Evolutionary conservation across 768 basidiomycete species (phyloP), one percentile per base, ranked within the genome.

Genomic region (Melanogaster broomeanus): DNA sequence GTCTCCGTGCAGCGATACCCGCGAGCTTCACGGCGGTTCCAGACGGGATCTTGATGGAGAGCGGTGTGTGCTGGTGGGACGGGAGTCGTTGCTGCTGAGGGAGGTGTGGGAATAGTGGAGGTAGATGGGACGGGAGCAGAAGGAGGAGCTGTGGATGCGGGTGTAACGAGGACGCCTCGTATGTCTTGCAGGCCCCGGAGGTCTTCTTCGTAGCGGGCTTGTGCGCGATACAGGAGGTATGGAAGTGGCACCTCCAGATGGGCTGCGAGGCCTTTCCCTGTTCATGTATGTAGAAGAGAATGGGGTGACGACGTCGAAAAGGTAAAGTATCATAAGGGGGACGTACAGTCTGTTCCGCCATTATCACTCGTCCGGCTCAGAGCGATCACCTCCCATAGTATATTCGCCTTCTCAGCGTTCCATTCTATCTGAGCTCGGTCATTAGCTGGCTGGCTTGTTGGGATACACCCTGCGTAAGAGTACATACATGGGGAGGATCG

Each of bases 331-430:
- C n/a, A 34, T 41, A 41, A 27, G 30, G 37, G 31, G 18, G 10
- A 77, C 87, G 72, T 62, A 91, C 91, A 93, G 68, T 93, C 90
- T 33, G 88, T 83, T 35, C 82, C 87, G 16, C 82, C 80, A 47
- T 83, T 84, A 55, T 90, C 88, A 25, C 79, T 81, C 6, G 84
- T 79, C 48, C 89, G 79, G 30, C 88, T 89, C 59, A 82, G 79
- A 47, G 90, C 85, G 55, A 93, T 91, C 39, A 89, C 87, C 67
- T 90, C 89, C 91, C 91, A 93, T 8, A 93, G 74, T 6, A 90
- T 81, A 55, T 86, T 85, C 40, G 92, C 91, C 66, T 93, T 93
- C 51, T 92, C 88, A 8, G 80, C 58, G 38, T 80, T 89, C 91
- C 91, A 93, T 74, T 88, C 85, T 66, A 93, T 85, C 90, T 93